Conservation (phyloP, 2,329 filamentous ascomycete genomes). For the Cladosporium velox region DNA sequence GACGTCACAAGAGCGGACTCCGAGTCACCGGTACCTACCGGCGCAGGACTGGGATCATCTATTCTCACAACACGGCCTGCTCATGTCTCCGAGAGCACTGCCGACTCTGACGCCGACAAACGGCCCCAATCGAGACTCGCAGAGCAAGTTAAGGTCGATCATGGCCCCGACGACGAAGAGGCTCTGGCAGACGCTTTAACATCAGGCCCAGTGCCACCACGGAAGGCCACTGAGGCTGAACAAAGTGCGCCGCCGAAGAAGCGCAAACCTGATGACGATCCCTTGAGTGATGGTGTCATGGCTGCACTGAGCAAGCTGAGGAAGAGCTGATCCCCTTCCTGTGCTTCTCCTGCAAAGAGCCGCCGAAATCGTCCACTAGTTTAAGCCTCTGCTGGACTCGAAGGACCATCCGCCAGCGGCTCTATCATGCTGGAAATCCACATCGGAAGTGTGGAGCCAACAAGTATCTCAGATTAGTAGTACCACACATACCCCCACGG, state of each 20-base stretch:
- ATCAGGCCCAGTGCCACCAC: neutral
- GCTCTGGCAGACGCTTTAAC: neutral
- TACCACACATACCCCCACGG: neutral
- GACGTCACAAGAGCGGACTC: constrained; percentile 32
- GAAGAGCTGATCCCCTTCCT: constrained; percentile 23
- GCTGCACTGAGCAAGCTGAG: constrained; percentile 60
- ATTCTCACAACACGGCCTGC: constrained; percentile 8
- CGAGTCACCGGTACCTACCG: constrained; percentile 14
- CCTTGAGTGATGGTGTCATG: constrained; percentile 60
- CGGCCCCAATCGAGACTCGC: constrained; percentile 40
- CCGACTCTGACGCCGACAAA: constrained; percentile 40
- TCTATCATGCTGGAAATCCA: neutral
- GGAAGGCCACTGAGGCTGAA: constrained; percentile 41
- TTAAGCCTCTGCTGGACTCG: neutral
- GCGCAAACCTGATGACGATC: constrained; percentile 44
- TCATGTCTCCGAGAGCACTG: neutral
- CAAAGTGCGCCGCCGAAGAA: constrained; percentile 34
- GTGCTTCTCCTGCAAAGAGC: no score
- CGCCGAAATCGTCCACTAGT: no score
- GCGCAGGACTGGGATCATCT: constrained; percentile 12
- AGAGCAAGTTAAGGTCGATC: constrained; percentile 32
- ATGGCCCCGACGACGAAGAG: constrained; percentile 46
- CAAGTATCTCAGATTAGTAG: neutral
- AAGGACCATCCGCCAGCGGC: neutral
- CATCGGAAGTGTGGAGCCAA: neutral